Base-by-base conservation (phyloP, 371 early-diverging fungal species). In the Globomyces sp. region DNA sequence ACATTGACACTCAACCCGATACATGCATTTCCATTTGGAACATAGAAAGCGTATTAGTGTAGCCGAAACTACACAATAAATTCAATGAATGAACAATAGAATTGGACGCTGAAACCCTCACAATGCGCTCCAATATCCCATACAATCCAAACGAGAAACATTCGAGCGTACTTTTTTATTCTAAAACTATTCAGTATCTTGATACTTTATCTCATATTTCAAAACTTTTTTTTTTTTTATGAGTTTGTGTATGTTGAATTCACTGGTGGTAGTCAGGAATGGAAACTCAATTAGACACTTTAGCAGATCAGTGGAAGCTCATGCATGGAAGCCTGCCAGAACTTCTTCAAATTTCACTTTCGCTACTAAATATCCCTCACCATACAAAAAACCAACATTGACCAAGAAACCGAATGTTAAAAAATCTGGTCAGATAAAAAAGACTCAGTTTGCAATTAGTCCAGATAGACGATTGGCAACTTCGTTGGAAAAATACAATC, bases 321-420 rank as follows among this genome's bases (percentile, higher is more conserved):
- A 40, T 13, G 40, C 40, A 37, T 39, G 36, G 8, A 55, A 55
- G 39, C 55, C 58, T 4, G 40, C 58, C 2, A 58, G 40, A 43
- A 39, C 58, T 24, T 4, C 58, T 4, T 41, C 58, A 1, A 41
- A 58, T 11, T 58, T 58, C 40, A 58, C 58, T 2, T 58, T 58
- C 13, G 58, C 58, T n/a, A 58, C 58, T 8, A 58, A 58, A 44
- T 63, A 52, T 41, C 63, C 63, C 8, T 10, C 13, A n/a, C 52
- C 46, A n/a, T 49, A 24, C 24, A 24, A 43, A 49, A 37, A 63
- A 24, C 42, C 47, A 46, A 63, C 13, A 49, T 42, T n/a, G n/a
- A 48, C 4, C n/a, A 2, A 34, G 11, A 58, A 58, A 37, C 8
- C 57, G 9, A 58, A 44, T 11, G 49, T 24, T 4, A n/a, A 46